These are phyloP conservation scores for Cutaneotrichosporon cutaneum DNA, from an alignment of 1,284 basidiomycete genomes.

Conservation along the genomic window DNA sequence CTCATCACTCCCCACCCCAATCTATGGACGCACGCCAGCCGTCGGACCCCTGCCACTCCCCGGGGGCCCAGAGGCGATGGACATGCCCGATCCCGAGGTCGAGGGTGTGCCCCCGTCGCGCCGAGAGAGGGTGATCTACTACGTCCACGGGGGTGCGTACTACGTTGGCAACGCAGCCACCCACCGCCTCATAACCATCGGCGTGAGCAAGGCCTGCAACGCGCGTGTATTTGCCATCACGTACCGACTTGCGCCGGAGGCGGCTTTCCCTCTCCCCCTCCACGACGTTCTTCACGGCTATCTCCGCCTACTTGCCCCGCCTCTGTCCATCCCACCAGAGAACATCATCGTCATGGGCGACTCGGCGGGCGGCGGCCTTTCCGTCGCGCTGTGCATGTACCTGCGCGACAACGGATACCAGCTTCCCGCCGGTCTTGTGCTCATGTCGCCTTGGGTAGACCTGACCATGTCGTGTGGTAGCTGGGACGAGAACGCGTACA, in stretches of 20 bases:
- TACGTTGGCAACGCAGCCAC: conserved; percentile 93
- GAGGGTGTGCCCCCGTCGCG: conserved; percentile 31
- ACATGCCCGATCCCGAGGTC: conserved; percentile 26
- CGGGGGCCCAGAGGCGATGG: neutral
- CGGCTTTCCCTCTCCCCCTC: conserved; percentile 86
- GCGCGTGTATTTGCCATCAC: conserved; percentile 96
- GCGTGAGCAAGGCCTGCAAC: conserved; percentile 84
- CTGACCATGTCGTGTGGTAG: conserved; percentile 94
- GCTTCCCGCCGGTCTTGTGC: conserved; percentile 73
- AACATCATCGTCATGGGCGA: conserved; percentile 88
- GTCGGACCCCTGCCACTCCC: neutral
- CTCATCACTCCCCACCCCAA: conserved; percentile 5
- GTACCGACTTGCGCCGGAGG: conserved; percentile 93
- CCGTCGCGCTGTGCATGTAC: conserved; percentile 85
- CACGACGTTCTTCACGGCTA: conserved; percentile 88
- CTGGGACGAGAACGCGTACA: conserved; percentile 88
- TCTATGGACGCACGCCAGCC: conserved; percentile 4
- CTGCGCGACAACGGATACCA: conserved; percentile 80
- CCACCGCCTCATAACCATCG: conserved; percentile 87
- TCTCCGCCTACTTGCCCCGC: conserved; percentile 78
- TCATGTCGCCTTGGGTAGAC: conserved; percentile 94
- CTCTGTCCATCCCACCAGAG: conserved; percentile 80
- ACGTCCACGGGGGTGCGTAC: conserved; percentile 94
- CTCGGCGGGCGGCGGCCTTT: conserved; percentile 87
- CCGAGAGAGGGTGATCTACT: conserved; percentile 82